Evolutionary conservation across 2,329 filamentous ascomycete species (phyloP), one percentile per base, ranked within the genome.

Genomic region (Botrytis elliptica): DNA sequence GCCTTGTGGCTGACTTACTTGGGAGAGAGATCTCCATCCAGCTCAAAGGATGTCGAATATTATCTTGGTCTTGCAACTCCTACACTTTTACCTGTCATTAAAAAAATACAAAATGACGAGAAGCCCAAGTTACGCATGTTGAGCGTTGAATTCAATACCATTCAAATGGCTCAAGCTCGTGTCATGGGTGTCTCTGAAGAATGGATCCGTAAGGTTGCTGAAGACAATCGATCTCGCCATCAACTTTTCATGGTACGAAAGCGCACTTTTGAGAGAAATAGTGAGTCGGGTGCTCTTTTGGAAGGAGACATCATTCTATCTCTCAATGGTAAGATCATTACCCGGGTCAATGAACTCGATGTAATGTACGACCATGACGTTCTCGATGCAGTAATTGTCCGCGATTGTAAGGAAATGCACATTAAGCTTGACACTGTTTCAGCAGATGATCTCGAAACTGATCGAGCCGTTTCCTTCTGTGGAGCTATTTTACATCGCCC

Each of bases 161-260:
- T 99, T 44, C 94, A 97, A 80, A 98, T 99, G 95, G 93, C 92
- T 57, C 96, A 99, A 84, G 95, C 94, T 25, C 92, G 95, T 55
- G 94, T 98, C 77, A 98, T 99, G 95, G 96, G 96, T 16, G 94
- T 98, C 1, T 93, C 93, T 0, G 95, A 98, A 79, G 92, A 97
- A 75, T 98, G 95, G 96, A 97, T 99, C 79, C 88, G 93, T 78
- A 92, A 94, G 82, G 95, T 98, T 3, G 91, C 96, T 71, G 86
- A 91, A 77, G 93, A 94, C 75, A 98, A 99, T 82, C 92, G 93
- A 57, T 91, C 96, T 69, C 93, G 94, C 74, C 96, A 99, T 81
- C 96, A 99, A 84, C 89, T 99, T 55, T 99, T 99, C 85, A 98
- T 99, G 93, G 94, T 99, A 44, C 92, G 94, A 79, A 99, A 99